A percentile compares a stretch with the other conserved stretches of the same genome.
These are phyloP conservation scores for Geranomyces michiganensis DNA, from an alignment of 192 early-diverging fungal genomes.

Conservation along the genomic window DNA sequence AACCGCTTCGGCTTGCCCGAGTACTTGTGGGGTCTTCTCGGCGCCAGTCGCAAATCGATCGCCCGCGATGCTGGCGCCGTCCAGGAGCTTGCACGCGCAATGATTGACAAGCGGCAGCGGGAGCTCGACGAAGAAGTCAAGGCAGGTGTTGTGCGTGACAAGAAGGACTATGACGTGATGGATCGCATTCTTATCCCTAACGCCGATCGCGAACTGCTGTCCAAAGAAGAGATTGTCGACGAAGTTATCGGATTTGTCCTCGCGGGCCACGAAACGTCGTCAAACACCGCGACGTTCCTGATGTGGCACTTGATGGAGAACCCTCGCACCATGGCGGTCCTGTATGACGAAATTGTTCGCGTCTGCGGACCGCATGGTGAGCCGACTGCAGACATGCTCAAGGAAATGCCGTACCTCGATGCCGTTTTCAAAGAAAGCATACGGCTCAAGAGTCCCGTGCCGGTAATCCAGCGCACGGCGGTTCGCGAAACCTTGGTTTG, in stretches of 20 bases:
- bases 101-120: neutral
- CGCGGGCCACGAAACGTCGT: slow-evolving; percentile 60
- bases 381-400: slow-evolving; percentile 15
- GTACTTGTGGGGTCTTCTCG: slow-evolving; percentile 12
- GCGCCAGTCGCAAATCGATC: neutral
- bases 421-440: slow-evolving; percentile 2
- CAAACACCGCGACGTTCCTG: slow-evolving; percentile 49
- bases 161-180: slow-evolving; percentile 31
- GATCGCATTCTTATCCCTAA: slow-evolving; percentile 19
- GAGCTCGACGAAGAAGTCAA: neutral
- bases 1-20: slow-evolving; percentile 4
- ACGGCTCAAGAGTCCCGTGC: slow-evolving; percentile 59
- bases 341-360: slow-evolving; percentile 36
- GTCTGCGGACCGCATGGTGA: neutral
- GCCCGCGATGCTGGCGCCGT: neutral
- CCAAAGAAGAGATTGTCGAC: slow-evolving; percentile 42
- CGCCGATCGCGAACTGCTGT: slow-evolving; percentile 22
- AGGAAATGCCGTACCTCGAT: slow-evolving; percentile 27
- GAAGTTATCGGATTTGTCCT: slow-evolving; percentile 52
- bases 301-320: slow-evolving; percentile 44
- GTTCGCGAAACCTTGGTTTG: slow-evolving; percentile 45
- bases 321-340: slow-evolving; percentile 38
- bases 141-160: neutral
- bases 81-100: neutral
- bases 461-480: slow-evolving; percentile 39